Evolutionary conservation across 1,139 yeast genomes (phyloP), one percentile per base, ranked within the genome.

Genomic region (Suhomyces guaymorum): DNA sequence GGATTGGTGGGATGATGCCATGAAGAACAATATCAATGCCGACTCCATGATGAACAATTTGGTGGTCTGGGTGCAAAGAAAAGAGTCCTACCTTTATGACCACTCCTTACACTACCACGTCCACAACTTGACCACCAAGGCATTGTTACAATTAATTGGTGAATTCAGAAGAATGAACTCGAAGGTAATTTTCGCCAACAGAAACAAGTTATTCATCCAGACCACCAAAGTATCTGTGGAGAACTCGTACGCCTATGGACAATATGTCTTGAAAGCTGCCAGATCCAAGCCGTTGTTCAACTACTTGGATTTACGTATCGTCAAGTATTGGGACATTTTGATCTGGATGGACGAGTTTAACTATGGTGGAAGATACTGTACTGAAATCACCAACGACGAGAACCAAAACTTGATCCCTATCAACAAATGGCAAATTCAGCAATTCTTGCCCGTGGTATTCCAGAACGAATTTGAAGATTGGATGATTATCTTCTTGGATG

Each of bases 271-370:
- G 28, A 84, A 86, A 46, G 80, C 95, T 2, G 79, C 90, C 5
- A 71, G 96, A 48, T 72, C 88, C 1, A 85, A 82, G 50, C 94
- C 96, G 0, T 61, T 89, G 43, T 92, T 92, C 60, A 80, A 83
- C 48, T 89, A 82, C 55, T 63, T 94, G 48, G 97, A 90, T 48
- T 63, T 94, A 48, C 66, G 68, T 19, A 82, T 92, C 30, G 73
- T 72, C 11, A 80, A 80, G 48, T 90, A 88, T 53, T 92, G 98
- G 98, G 97, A 92, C 57, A 55, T 85, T 12, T 66, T 94, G 43
- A 66, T 92, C 4, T 94, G 98, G 97, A 87, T 90, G 95, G 97
- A 94, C 56, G 82, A 83, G 48, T 80, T 75, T 49, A 94, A 94
- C 52, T 89, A 70, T 57, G 87, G 95, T 27, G 99, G 98, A 4